Conservation (phyloP, 1,284 basidiomycete species). For the Cronartium ribicola region DNA sequence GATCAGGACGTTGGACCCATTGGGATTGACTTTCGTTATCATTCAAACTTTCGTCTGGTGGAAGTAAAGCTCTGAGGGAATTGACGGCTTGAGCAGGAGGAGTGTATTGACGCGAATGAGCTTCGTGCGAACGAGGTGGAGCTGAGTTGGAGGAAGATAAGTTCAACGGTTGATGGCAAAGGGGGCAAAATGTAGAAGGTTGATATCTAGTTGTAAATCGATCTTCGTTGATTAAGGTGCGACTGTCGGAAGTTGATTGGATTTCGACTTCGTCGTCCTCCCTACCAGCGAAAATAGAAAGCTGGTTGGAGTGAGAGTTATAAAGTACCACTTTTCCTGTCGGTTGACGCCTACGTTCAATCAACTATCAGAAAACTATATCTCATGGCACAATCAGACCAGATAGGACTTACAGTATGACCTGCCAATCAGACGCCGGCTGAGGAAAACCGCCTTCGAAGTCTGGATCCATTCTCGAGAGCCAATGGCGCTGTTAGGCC, state of each 20-base stretch:
- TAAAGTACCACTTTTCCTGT: slow-evolving; percentile 34
- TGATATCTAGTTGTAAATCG: not conserved
- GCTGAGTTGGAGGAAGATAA: not conserved
- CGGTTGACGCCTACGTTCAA: slow-evolving; percentile 9
- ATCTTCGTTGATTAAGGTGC: not conserved
- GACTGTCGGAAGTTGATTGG: not conserved
- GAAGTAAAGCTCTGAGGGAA: not conserved
- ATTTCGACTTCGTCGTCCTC: not conserved
- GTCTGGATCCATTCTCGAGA: not conserved
- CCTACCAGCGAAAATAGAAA: slow-evolving; percentile 9
- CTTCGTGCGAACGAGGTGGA: not conserved
- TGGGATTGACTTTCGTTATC: not conserved
- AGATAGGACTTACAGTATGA: not conserved
- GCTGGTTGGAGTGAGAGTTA: slow-evolving; percentile 20
- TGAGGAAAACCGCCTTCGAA: not conserved
- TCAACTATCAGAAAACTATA: not conserved
- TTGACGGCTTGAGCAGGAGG: not conserved
- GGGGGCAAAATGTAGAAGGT: not conserved
- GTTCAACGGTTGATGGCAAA: not conserved
- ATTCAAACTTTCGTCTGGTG: not conserved
- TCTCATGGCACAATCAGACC: not conserved
- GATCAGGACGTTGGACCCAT: not conserved
- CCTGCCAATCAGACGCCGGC: slow-evolving; percentile 1
- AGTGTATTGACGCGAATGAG: not conserved
- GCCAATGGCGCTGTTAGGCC: too few species aligned